phyloP scores from a whole-genome alignment of 306 rosid species.

The Calophaca sinica region DNA sequence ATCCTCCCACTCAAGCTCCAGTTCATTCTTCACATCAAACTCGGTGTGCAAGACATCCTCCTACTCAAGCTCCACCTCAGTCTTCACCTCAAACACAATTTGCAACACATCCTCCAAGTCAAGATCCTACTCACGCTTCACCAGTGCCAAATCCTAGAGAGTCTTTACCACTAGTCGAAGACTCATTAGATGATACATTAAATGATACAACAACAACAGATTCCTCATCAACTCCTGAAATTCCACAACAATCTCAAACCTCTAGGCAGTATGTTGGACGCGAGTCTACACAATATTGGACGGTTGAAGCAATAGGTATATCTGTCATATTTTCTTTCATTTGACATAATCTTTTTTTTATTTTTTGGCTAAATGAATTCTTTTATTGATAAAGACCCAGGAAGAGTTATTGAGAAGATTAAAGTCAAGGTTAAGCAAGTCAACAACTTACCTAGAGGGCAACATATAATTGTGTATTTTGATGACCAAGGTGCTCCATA shows the following conservation, averaged over 20 bases:
- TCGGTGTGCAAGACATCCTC: too few relatives aligned
- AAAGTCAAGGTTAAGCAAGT: too few relatives aligned
- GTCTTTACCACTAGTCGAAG: too few relatives aligned
- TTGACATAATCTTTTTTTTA: neutral
- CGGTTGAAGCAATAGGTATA: constrained; percentile 10
- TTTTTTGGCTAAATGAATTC: neutral
- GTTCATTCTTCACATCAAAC: neutral
- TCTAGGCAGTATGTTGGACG: neutral
- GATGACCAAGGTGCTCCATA: too few relatives aligned
- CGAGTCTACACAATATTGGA: neutral
- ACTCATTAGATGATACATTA: too few relatives aligned
- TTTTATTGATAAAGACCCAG: neutral
- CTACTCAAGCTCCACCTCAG: too few relatives aligned
- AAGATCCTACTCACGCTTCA: neutral
- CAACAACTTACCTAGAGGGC: too few relatives aligned
- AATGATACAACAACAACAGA: too few relatives aligned
- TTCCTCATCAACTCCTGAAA: neutral
- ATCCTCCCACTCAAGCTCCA: neutral
- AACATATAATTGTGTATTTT: too few relatives aligned
- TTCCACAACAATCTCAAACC: neutral
- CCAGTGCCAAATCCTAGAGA: too few relatives aligned
- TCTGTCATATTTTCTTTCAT: neutral
- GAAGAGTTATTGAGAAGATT: neutral
- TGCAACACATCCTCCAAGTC: too few relatives aligned
- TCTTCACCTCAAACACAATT: too few relatives aligned